Conservation (phyloP, 305 asterid genomes). For the Fraxinus paxiana region DNA sequence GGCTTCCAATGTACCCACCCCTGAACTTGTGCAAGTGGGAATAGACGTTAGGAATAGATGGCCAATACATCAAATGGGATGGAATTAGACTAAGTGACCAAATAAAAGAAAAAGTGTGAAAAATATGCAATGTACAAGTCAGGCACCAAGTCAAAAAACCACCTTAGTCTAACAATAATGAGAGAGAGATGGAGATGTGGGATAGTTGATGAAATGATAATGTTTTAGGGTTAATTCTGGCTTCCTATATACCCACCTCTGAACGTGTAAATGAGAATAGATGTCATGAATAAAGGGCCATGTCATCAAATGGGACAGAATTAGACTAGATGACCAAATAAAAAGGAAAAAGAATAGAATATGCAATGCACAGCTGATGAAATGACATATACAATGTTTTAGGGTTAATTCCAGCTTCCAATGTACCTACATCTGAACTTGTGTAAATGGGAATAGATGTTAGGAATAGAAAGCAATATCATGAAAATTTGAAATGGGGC, state of each 20-base stretch:
- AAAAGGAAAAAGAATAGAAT: not conserved
- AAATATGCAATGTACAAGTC: not conserved
- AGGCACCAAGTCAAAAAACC: not conserved
- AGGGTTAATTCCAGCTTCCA: not conserved
- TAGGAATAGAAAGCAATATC: not conserved
- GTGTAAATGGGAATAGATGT: not conserved
- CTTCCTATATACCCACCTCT: not conserved
- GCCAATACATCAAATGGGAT: not conserved
- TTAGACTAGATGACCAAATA: not conserved
- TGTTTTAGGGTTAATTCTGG: not conserved
- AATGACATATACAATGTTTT: not conserved
- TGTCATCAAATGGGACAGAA: not conserved
- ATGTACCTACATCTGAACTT: not conserved
- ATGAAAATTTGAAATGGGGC: not conserved
- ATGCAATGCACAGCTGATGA: not conserved
- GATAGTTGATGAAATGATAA: not conserved
- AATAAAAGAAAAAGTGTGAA: not conserved
- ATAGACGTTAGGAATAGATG: not conserved
- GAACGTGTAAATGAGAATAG: not conserved
- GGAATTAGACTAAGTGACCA: not conserved
- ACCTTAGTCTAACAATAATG: not conserved
- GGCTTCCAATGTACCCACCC: not conserved
- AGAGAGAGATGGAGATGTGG: not conserved
- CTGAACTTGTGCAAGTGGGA: not conserved
- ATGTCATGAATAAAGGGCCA: not conserved